A percentile compares a stretch with the other conserved stretches of the same genome.
Evolutionary conservation across 495 filamentous ascomycete species (phyloP).

Genomic region (Lophiostoma macrostomum): DNA sequence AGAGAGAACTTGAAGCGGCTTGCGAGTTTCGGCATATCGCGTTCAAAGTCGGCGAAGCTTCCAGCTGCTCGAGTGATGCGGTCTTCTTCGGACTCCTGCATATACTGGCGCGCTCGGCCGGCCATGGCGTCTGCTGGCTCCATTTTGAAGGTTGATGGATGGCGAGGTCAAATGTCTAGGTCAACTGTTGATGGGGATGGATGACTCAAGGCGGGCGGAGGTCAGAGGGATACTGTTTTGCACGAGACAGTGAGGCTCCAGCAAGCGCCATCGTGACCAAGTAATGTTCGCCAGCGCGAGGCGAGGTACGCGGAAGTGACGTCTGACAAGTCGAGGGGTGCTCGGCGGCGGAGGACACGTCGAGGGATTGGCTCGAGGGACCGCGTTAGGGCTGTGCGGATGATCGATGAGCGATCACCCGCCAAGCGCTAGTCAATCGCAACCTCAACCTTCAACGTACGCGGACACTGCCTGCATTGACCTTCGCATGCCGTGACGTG

Average conservation of each 20-base stretch:
- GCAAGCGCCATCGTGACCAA: slow-evolving; percentile 2
- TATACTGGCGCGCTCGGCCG: slow-evolving; percentile 17
- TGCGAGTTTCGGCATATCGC: slow-evolving; percentile 23
- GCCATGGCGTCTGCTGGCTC: slow-evolving; percentile 14
- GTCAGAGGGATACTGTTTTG: slow-evolving; percentile 30
- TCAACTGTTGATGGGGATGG: slow-evolving; percentile 7
- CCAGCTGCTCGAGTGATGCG: slow-evolving; percentile 15
- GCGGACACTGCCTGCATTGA: too few species aligned
- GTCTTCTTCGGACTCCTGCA: slow-evolving; percentile 27
- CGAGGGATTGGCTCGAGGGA: too few species aligned
- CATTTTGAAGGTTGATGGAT: slow-evolving; percentile 23
- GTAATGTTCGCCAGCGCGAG: too few species aligned
- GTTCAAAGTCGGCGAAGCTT: slow-evolving; percentile 31
- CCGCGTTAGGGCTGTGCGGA: too few species aligned
- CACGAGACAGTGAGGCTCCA: slow-evolving; percentile 9
- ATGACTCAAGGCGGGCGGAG: slow-evolving; percentile 21
- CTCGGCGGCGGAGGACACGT: too few species aligned
- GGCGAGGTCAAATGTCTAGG: too few species aligned
- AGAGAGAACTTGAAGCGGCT: slow-evolving; percentile 26
- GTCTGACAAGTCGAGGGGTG: too few species aligned
- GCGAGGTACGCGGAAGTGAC: too few species aligned
- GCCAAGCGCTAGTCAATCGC: too few species aligned
- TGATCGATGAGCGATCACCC: too few species aligned
- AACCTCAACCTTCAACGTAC: too few species aligned
- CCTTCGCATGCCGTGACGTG: too few species aligned